phyloP scores from a whole-genome alignment of 192 early-diverging fungal genomes.

The Backusella luteola region DNA sequence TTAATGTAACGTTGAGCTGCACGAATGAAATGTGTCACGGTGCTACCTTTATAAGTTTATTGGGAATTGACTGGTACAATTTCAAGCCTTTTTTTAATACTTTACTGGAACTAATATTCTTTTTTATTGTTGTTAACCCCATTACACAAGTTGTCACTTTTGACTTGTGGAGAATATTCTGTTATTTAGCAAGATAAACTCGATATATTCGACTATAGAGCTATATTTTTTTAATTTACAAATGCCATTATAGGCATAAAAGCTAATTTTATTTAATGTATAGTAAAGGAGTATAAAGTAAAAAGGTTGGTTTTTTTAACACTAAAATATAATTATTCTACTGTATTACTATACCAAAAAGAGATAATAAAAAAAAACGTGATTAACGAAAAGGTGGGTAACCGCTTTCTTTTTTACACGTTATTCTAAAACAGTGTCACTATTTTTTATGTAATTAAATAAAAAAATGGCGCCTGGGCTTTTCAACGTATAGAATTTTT shows the following conservation, averaged over 20 bases:
- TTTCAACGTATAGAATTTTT: background rate
- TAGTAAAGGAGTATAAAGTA: background rate
- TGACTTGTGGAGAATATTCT: background rate
- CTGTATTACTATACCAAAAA: constrained; percentile 1
- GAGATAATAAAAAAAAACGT: constrained; percentile 2
- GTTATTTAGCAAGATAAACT: background rate
- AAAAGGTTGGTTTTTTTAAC: constrained; percentile 2
- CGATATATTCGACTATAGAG: background rate
- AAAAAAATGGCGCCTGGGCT: background rate
- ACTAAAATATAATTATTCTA: background rate
- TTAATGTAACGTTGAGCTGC: constrained; percentile 10
- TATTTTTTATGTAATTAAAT: background rate
- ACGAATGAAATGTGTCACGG: constrained; percentile 8
- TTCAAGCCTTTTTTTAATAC: background rate
- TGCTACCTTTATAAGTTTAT: constrained; percentile 3
- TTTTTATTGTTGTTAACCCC: background rate
- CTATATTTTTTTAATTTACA: background rate
- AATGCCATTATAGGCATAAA: background rate
- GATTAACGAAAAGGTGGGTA: background rate
- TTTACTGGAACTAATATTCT: background rate
- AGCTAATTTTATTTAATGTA: background rate
- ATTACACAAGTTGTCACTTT: background rate
- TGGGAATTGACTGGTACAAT: constrained; percentile 7
- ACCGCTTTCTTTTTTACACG: background rate
- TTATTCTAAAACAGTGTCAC: background rate